These are phyloP conservation scores for Syzygium malaccense DNA, from an alignment of 441 rosid species.

Conservation along the genomic window DNA sequence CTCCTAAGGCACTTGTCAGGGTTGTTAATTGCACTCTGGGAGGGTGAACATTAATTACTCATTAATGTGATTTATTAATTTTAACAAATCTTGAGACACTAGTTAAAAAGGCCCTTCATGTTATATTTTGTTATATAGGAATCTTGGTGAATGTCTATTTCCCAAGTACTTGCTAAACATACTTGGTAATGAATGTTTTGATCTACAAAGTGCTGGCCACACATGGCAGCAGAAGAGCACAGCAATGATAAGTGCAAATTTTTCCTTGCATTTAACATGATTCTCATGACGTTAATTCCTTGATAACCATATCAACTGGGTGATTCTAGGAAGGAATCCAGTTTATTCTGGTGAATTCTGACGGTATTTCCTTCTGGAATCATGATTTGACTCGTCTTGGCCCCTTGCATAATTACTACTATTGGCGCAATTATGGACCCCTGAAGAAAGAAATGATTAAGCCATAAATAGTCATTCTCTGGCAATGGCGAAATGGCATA, in stretches of 20 bases:
- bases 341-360: not conserved
- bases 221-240: not conserved
- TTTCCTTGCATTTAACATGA: not conserved
- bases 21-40: no score
- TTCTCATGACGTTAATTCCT: not conserved
- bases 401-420: not conserved
- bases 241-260: not conserved
- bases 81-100: not conserved
- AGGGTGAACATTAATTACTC: not conserved
- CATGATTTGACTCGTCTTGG: not conserved
- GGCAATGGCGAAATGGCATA: not conserved
- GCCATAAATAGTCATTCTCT: not conserved
- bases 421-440: not conserved
- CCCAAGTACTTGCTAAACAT: not conserved
- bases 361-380: not conserved
- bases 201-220: not conserved
- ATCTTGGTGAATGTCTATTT: rapidly evolving
- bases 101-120: rapidly evolving
- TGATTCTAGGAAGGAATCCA: not conserved
- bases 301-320: not conserved
- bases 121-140: not conserved
- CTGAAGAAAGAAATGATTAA: not conserved
- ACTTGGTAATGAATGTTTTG: not conserved
- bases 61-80: not conserved
- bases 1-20: not conserved